A percentile compares a stretch with the other conserved stretches of the same genome.
phyloP scores from a whole-genome alignment of 2,329 filamentous ascomycete species.

The Ceratocystis diversiconidia region DNA sequence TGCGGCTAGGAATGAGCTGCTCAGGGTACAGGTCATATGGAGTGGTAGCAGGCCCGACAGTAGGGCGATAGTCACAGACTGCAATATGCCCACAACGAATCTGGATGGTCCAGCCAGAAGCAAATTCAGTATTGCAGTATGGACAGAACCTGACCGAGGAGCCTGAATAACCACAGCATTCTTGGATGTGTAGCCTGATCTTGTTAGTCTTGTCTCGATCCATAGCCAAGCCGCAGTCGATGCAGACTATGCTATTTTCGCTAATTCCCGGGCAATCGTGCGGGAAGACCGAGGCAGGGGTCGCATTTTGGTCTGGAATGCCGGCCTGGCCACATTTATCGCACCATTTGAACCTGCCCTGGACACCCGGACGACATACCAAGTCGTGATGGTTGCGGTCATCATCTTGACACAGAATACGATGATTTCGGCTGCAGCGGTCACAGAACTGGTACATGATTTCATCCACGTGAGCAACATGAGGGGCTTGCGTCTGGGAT shows the following conservation, averaged over 20 bases:
- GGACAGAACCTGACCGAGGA: conserved; percentile 20
- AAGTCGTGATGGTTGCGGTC: conserved; percentile 21
- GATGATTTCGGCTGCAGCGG: conserved; percentile 21
- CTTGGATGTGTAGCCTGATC: conserved; percentile 17
- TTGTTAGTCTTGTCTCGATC: conserved; percentile 7
- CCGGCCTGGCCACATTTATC: conserved; percentile 17
- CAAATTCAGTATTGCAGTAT: conserved; percentile 19
- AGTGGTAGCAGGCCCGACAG: background rate
- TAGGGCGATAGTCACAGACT: conserved; percentile 3
- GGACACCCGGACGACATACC: conserved; percentile 20
- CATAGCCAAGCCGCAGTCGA: conserved; percentile 18
- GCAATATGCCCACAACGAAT: conserved; percentile 15
- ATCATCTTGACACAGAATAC: conserved; percentile 7
- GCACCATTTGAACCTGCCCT: conserved; percentile 19
- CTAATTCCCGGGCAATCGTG: conserved; percentile 18
- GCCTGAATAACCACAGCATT: conserved; percentile 19
- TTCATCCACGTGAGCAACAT: conserved; percentile 17
- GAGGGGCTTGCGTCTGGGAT: background rate
- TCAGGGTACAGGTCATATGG: conserved; percentile 16
- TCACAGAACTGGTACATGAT: conserved; percentile 20
- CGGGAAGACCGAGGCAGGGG: conserved; percentile 13
- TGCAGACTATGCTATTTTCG: conserved; percentile 16
- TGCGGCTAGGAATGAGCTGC: conserved; percentile 1
- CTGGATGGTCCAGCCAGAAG: background rate
- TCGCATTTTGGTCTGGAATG: conserved; percentile 17